Evolutionary conservation across 2,329 filamentous ascomycete genomes (phyloP).

Genomic region (Pseudogymnoascus pannorum): DNA sequence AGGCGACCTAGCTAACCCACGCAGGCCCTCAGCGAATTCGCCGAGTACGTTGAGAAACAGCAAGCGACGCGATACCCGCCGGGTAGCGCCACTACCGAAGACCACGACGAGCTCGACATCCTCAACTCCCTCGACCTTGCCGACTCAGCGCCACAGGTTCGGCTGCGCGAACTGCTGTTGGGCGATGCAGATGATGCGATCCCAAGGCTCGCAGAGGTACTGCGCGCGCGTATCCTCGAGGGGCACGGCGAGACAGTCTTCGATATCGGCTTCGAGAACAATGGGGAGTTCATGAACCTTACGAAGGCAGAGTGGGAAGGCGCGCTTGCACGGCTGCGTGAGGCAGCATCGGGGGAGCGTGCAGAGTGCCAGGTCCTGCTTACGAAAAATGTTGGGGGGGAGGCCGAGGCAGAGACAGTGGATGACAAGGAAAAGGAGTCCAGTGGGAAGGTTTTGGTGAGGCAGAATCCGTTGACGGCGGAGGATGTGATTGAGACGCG

Average conservation of each 20-base stretch:
- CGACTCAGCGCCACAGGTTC: slow-evolving; percentile 60
- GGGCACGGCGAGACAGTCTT: slow-evolving; percentile 86
- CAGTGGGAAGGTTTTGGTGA: slow-evolving; percentile 80
- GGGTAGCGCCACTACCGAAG: slow-evolving; percentile 37
- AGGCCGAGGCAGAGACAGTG: slow-evolving; percentile 59
- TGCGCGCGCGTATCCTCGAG: slow-evolving; percentile 67
- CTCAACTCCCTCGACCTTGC: slow-evolving; percentile 70
- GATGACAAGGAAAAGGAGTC: slow-evolving; percentile 64
- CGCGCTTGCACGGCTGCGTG: slow-evolving; percentile 58
- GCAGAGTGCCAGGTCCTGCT: slow-evolving; percentile 77
- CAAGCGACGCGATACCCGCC: slow-evolving; percentile 64
- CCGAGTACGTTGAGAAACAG: slow-evolving; percentile 94
- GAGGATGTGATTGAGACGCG: slow-evolving; percentile 92
- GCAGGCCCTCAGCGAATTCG: slow-evolving; percentile 84
- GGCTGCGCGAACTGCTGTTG: slow-evolving; percentile 71
- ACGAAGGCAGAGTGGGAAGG: slow-evolving; percentile 66
- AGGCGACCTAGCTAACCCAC: not conserved
- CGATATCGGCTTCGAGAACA: slow-evolving; percentile 86
- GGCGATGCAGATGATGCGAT: slow-evolving; percentile 53
- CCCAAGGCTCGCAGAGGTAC: slow-evolving; percentile 54
- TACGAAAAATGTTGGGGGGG: slow-evolving; percentile 82
- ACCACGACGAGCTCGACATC: slow-evolving; percentile 85
- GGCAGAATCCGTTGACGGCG: slow-evolving; percentile 62
- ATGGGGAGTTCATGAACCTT: slow-evolving; percentile 76
- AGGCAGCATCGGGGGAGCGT: slow-evolving; percentile 55